Conservation (phyloP, 345 rosid genomes). For the Gossypium thurberi region DNA sequence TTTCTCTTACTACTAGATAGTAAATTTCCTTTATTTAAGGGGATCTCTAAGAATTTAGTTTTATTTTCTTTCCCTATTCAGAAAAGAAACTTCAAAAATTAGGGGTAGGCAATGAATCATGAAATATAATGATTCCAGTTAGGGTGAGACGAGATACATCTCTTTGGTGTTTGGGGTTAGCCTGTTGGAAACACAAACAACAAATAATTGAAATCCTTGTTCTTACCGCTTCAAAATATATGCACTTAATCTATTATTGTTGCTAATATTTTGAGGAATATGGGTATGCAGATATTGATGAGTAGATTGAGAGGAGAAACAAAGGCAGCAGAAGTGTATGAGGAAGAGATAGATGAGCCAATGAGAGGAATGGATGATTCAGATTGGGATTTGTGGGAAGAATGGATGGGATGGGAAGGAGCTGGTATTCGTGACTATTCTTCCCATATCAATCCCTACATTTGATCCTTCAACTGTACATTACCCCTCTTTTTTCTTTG, state of each 20-base stretch:
- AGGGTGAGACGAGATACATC: no score
- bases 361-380: slow-evolving; percentile 51
- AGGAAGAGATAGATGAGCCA: slow-evolving; percentile 19
- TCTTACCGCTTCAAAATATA: no score
- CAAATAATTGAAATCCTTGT: no score
- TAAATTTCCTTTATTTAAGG: no score
- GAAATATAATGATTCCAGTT: no score
- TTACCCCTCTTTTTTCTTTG: neutral
- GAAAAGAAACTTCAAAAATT: neutral
- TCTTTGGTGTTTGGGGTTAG: no score
- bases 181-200: no score
- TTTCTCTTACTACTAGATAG: neutral
- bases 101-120: no score
- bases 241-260: no score
- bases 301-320: slow-evolving; percentile 44
- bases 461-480: slow-evolving; percentile 18
- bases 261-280: no score
- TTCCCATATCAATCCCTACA: slow-evolving; percentile 77
- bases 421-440: slow-evolving; percentile 79
- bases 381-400: slow-evolving; percentile 84
- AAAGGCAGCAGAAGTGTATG: slow-evolving; percentile 24
- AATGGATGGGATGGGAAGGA: slow-evolving; percentile 99
- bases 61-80: neutral
- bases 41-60: neutral
- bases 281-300: slow-evolving; percentile 47